Conservation (phyloP, 2,329 filamentous ascomycete genomes). For the Verticillium isaacii region DNA sequence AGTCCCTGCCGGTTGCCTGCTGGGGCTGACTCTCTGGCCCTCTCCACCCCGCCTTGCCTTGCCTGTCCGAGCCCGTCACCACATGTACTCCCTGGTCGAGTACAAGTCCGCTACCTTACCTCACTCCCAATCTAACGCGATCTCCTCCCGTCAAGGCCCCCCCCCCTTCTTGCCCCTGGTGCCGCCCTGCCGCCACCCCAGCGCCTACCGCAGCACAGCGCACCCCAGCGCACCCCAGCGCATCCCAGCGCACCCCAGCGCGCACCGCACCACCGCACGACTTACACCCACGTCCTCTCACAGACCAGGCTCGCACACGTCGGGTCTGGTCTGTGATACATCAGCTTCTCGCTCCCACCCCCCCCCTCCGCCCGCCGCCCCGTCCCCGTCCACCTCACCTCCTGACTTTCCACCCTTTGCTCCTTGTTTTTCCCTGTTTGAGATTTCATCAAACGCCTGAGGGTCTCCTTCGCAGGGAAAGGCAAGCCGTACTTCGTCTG, state of each 20-base stretch:
- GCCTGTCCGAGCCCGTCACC: constrained; percentile 1
- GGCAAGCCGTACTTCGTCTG: not conserved
- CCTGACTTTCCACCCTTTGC: not conserved
- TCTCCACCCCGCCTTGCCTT: not conserved
- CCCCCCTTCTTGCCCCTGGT: constrained; percentile 5
- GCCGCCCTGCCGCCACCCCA: constrained; percentile 9
- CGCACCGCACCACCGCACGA: not conserved
- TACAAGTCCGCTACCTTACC: constrained; percentile 10
- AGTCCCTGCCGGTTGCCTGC: not conserved
- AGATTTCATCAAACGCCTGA: not conserved
- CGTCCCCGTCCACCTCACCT: constrained; percentile 1
- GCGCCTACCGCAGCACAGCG: not conserved
- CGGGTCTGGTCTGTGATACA: constrained; percentile 10
- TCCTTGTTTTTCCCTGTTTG: constrained; percentile 2
- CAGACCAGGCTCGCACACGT: constrained; percentile 3
- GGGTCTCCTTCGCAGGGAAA: constrained; percentile 1
- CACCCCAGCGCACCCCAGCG: not conserved
- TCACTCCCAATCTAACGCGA: constrained; percentile 11
- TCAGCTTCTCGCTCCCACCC: not conserved
- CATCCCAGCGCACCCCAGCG: not conserved
- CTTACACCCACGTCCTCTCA: constrained; percentile 12
- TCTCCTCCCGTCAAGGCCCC: constrained; percentile 9
- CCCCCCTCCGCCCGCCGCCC: not conserved
- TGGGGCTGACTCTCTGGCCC: not conserved
- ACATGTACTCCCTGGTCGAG: constrained; percentile 11